Evolutionary conservation across 306 rosid species (phyloP).

Genomic region (Inga leiocalycina): DNA sequence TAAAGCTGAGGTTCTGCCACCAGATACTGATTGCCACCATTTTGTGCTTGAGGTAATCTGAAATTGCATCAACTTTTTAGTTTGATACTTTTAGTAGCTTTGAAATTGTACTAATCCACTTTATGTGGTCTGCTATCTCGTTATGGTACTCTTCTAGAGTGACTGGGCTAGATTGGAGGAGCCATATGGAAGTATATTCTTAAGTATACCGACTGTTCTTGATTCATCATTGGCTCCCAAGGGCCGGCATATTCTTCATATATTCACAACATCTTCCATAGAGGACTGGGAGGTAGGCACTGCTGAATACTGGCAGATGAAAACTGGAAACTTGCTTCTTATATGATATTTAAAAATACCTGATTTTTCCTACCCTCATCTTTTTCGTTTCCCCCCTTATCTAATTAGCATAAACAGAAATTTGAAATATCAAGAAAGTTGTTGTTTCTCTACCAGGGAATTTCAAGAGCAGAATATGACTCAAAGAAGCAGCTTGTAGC

Average conservation of each 20-base stretch:
- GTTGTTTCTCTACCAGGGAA: constrained; percentile 56
- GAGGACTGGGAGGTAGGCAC: constrained; percentile 84
- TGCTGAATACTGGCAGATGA: constrained; percentile 26
- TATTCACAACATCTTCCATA: constrained; percentile 90
- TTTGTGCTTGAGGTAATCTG: constrained; percentile 85
- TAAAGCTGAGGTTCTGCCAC: constrained; percentile 87
- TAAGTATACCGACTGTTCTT: constrained; percentile 95
- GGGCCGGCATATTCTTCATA: constrained; percentile 89
- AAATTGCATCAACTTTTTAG: constrained; percentile 33
- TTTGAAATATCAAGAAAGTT: constrained; percentile 16
- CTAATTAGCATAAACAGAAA: constrained; percentile 9
- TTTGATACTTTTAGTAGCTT: constrained; percentile 19
- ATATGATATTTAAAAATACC: constrained; percentile 16
- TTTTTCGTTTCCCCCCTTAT: background rate
- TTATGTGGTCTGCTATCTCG: constrained; percentile 7
- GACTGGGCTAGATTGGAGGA: constrained; percentile 78
- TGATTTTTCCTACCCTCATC: constrained; percentile 14
- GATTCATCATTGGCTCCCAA: constrained; percentile 90
- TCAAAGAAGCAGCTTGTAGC: constrained; percentile 88
- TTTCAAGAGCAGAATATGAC: constrained; percentile 68
- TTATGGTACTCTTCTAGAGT: constrained; percentile 44
- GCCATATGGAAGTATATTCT: constrained; percentile 89
- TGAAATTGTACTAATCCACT: constrained; percentile 15
- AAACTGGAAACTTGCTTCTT: constrained; percentile 13
- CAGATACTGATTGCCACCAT: constrained; percentile 95